A percentile compares a stretch with the other conserved stretches of the same genome.
Evolutionary conservation across 1,139 yeast genomes (phyloP).

Genomic region (Spathaspora sp.): DNA sequence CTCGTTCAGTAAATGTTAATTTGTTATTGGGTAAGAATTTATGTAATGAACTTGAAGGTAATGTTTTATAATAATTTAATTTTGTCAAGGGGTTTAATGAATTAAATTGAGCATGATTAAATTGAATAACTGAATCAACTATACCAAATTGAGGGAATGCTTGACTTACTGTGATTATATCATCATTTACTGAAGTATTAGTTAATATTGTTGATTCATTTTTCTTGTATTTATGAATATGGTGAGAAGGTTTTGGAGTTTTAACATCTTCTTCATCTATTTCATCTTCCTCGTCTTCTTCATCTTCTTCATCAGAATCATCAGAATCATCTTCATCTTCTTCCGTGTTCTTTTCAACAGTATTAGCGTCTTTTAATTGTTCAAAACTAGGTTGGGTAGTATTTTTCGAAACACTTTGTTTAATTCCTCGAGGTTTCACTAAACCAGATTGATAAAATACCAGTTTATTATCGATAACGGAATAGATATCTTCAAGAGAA

Average conservation of each 20-base stretch:
- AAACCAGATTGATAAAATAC: slow-evolving; percentile 7
- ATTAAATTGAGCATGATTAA: slow-evolving; percentile 38
- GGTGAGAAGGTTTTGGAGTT: slow-evolving; percentile 5
- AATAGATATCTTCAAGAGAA: slow-evolving; percentile 22
- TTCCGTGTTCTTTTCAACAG: slow-evolving; percentile 7
- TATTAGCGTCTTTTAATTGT: slow-evolving; percentile 1
- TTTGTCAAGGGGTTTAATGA: slow-evolving; percentile 35
- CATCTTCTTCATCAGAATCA: slow-evolving; percentile 9
- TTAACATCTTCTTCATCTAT: slow-evolving; percentile 7
- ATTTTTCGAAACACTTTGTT: background rate
- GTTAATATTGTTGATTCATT: slow-evolving; percentile 1
- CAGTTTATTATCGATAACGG: slow-evolving; percentile 14
- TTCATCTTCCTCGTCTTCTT: slow-evolving; percentile 9
- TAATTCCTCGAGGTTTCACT: slow-evolving; percentile 1
- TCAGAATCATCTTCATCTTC: slow-evolving; percentile 9
- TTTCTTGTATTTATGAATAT: slow-evolving; percentile 5
- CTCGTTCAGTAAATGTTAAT: slow-evolving; percentile 31
- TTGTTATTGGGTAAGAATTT: slow-evolving; percentile 30
- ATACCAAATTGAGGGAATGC: slow-evolving; percentile 45
- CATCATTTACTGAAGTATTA: slow-evolving; percentile 13
- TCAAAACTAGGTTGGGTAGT: background rate
- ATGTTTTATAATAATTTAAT: slow-evolving; percentile 35
- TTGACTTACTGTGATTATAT: slow-evolving; percentile 35
- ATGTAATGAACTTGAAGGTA: slow-evolving; percentile 14
- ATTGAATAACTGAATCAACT: slow-evolving; percentile 28